Evolutionary conservation across 768 basidiomycete species (phyloP).

Genomic region (Kwoniella europaea): DNA sequence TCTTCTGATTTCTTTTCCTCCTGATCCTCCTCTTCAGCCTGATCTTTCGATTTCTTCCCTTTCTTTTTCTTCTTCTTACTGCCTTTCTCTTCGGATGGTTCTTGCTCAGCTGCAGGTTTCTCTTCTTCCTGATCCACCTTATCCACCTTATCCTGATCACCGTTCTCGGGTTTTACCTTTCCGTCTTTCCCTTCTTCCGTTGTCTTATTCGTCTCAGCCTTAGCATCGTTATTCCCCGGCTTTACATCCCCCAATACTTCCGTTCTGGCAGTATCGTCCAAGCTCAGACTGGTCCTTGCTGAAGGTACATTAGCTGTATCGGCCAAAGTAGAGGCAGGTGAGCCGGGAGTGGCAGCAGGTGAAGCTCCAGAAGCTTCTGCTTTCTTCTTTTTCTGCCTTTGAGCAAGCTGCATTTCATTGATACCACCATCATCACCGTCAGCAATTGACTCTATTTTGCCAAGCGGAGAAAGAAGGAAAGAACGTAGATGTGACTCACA

Average conservation of each 20-base stretch:
- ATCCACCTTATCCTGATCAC: conserved; percentile 5
- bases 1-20: conserved; percentile 5
- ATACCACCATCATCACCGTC: background rate
- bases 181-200: too few species aligned
- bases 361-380: conserved; percentile 19
- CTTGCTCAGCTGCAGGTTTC: conserved; percentile 22
- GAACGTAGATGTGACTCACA: conserved; percentile 27
- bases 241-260: conserved; percentile 21
- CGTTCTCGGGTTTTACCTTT: background rate
- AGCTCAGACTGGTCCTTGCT: conserved; percentile 43
- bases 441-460: background rate
- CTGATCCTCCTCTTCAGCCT: conserved; percentile 9
- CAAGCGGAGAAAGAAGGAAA: background rate
- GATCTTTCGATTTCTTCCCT: conserved; percentile 2
- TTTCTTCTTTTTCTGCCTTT: conserved; percentile 37
- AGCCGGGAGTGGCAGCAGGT: conserved; percentile 31
- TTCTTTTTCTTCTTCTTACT: conserved; percentile 29
- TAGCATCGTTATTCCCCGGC: background rate
- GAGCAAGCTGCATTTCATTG: conserved; percentile 34
- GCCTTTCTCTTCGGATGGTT: background rate
- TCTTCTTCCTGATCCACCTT: conserved; percentile 18
- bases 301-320: conserved; percentile 32
- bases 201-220: background rate
- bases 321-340: conserved; percentile 33
- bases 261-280: conserved; percentile 38